Evolutionary conservation across 2,329 filamentous ascomycete species (phyloP).

Genomic region (Ophiobolus disseminans): DNA sequence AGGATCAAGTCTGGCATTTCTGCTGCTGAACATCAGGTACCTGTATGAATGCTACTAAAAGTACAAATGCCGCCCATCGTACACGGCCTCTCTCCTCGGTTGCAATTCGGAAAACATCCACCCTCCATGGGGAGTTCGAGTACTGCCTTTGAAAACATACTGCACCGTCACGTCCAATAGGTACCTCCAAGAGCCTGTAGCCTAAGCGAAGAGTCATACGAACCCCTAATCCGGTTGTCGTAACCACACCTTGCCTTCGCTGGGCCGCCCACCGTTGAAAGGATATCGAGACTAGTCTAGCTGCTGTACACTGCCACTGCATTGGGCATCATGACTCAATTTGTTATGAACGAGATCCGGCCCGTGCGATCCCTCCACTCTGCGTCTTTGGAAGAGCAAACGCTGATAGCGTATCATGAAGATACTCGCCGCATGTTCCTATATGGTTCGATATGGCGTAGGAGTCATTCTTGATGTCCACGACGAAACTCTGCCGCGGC

Average conservation of each 20-base stretch:
- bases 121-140: not conserved
- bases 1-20: too few relatives aligned
- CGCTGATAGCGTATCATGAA: not conserved
- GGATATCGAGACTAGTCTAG: not conserved
- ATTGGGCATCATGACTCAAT: slow-evolving; percentile 16
- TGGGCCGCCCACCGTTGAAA: not conserved
- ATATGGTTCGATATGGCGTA: too few relatives aligned
- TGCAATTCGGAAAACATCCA: slow-evolving; percentile 4
- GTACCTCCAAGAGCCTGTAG: not conserved
- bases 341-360: slow-evolving; percentile 14
- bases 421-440: too few relatives aligned
- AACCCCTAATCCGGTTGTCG: too few relatives aligned
- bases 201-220: slow-evolving; percentile 3
- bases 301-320: slow-evolving; percentile 14
- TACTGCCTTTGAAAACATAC: not conserved
- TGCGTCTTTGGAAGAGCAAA: not conserved
- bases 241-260: too few relatives aligned
- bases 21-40: slow-evolving; percentile 16
- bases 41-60: slow-evolving; percentile 44
- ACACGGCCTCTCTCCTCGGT: slow-evolving; percentile 4
- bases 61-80: slow-evolving; percentile 33
- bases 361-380: slow-evolving; percentile 11
- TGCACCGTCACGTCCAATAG: slow-evolving; percentile 1
- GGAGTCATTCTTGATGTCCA: too few relatives aligned
- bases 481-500: not conserved